phyloP scores from a whole-genome alignment of 768 basidiomycete genomes.

The Steccherinum ochraceum region DNA sequence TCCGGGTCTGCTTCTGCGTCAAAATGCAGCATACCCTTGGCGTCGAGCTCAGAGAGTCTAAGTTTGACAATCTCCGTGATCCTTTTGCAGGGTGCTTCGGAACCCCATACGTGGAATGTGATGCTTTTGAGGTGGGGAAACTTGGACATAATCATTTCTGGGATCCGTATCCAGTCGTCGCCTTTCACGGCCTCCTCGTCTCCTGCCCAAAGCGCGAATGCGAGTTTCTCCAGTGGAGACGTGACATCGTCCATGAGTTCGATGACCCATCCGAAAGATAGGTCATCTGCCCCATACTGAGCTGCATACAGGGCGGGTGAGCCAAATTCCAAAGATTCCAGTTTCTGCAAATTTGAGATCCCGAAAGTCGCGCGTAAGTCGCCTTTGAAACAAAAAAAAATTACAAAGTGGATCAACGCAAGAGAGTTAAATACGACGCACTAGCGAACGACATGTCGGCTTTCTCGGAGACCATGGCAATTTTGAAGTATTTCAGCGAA shows the following conservation, averaged over 20 bases:
- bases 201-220: constrained; percentile 10
- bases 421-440: background rate
- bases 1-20: constrained; percentile 8
- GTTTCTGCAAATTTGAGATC: constrained; percentile 2
- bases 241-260: background rate
- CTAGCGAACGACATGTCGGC: constrained; percentile 8
- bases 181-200: constrained; percentile 5
- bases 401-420: background rate
- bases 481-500: constrained; percentile 8
- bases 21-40: constrained; percentile 5
- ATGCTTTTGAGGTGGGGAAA: constrained; percentile 5
- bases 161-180: constrained; percentile 5
- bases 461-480: constrained; percentile 8
- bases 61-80: constrained; percentile 5
- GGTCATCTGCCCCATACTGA: constrained; percentile 10
- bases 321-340: constrained; percentile 9
- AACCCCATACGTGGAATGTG: constrained; percentile 10
- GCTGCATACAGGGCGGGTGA: constrained; percentile 10
- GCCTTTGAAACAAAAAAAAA: background rate
- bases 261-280: constrained; percentile 9
- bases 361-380: background rate
- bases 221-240: constrained; percentile 7
- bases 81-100: background rate
- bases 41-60: constrained; percentile 4
- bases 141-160: background rate